Percentiles rank a stretch among this genome's conserved stretches.
Evolutionary conservation across 2,329 filamentous ascomycete species (phyloP).

Genomic region (Zasmidium citrigriseum): DNA sequence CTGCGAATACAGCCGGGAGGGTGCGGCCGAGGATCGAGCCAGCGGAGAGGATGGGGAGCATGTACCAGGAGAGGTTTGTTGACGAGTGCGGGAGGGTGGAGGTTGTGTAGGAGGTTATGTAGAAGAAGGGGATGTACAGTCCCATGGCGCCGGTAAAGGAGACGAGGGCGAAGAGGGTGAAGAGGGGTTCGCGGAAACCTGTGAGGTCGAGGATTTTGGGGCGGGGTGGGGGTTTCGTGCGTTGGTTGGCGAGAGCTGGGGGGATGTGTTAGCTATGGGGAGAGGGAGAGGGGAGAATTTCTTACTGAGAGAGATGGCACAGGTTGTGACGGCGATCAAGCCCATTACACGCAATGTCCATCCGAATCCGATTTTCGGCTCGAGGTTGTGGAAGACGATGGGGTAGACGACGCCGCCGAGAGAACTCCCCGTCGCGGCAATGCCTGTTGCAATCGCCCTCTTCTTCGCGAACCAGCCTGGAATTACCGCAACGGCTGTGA

Average conservation of each 20-base stretch:
- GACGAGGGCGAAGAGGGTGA: constrained; percentile 12
- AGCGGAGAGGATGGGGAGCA: constrained; percentile 41
- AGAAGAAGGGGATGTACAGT: constrained; percentile 54
- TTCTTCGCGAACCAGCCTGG: constrained; percentile 63
- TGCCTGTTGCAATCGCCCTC: constrained; percentile 58
- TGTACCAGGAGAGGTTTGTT: constrained; percentile 4
- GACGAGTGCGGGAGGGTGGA: constrained; percentile 49
- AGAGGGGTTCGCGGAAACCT: constrained; percentile 44
- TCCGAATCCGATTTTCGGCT: constrained; percentile 53
- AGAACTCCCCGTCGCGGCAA: constrained; percentile 60
- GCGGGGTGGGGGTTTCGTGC: constrained; percentile 43
- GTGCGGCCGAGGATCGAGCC: constrained; percentile 43
- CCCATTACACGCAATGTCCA: constrained; percentile 55
- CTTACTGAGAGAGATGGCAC: background rate
- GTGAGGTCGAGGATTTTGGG: constrained; percentile 46
- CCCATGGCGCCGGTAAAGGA: constrained; percentile 44
- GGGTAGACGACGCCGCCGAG: constrained; percentile 46
- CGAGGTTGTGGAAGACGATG: constrained; percentile 56
- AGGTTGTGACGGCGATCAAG: constrained; percentile 40
- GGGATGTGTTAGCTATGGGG: constrained; percentile 26
- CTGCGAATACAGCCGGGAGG: constrained; percentile 46
- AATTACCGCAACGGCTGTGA: constrained; percentile 62
- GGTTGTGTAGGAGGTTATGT: constrained; percentile 58
- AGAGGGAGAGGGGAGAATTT: constrained; percentile 48
- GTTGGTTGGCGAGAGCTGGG: constrained; percentile 42